Evolutionary conservation across 257 asterid species (phyloP).

Genomic region (Fraxinus anomala): DNA sequence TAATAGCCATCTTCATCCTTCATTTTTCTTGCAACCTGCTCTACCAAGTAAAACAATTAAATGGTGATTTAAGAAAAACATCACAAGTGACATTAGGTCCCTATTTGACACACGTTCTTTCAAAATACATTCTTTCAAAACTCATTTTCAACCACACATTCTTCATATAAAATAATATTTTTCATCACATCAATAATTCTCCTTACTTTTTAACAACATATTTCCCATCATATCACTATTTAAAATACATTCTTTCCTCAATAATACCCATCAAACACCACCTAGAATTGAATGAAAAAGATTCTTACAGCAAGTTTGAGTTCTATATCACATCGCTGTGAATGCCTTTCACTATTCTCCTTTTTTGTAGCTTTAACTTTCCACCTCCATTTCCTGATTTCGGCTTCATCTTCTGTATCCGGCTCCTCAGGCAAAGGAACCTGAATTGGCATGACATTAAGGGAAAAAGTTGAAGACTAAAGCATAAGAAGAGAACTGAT

Average conservation of each 20-base stretch:
- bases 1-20: constrained; percentile 93
- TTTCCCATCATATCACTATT: too few species aligned
- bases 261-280: too few species aligned
- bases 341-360: constrained; percentile 80
- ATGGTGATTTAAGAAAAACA: constrained; percentile 12
- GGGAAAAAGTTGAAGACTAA: constrained; percentile 20
- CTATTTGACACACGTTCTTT: too few species aligned
- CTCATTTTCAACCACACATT: too few species aligned
- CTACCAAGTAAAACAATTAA: constrained; percentile 36
- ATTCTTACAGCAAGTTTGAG: constrained; percentile 91
- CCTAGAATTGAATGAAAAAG: constrained; percentile 21
- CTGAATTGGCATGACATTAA: constrained; percentile 39
- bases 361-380: constrained; percentile 64
- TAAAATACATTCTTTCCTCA: too few species aligned
- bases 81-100: constrained; percentile 1
- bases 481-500: constrained; percentile 6
- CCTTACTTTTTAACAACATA: too few species aligned
- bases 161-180: too few species aligned
- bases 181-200: too few species aligned
- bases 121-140: too few species aligned
- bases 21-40: constrained; percentile 94
- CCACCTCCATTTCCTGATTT: constrained; percentile 88
- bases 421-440: constrained; percentile 82
- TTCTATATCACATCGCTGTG: constrained; percentile 93
- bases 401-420: constrained; percentile 75